Evolutionary conservation across 164 flowering plant species (phyloP).

Genomic region (Paratinospora sagittata): DNA sequence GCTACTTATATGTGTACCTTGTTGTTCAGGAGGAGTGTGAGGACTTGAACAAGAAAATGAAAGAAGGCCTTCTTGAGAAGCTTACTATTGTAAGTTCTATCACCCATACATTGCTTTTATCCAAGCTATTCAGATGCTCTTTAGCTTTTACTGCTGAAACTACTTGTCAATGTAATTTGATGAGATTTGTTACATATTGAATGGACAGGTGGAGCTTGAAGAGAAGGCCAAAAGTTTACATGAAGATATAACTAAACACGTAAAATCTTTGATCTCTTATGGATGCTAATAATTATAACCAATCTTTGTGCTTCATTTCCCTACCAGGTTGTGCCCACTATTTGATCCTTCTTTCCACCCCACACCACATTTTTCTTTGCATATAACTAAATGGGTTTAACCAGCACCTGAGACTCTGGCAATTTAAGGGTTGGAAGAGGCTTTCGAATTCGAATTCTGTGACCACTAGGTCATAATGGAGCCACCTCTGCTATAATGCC

Average conservation of each 20-base stretch:
- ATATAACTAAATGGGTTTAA: no score
- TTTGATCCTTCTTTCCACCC: no score
- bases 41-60: slow-evolving; percentile 50
- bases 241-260: slow-evolving; percentile 51
- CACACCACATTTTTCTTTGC: no score
- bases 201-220: slow-evolving; percentile 46
- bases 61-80: slow-evolving; percentile 48
- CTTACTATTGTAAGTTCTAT: slow-evolving; percentile 55
- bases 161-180: not conserved
- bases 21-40: slow-evolving; percentile 71
- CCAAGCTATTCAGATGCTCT: not conserved
- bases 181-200: not conserved
- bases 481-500: no score
- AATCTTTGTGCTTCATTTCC: not conserved
- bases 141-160: not conserved
- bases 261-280: slow-evolving; percentile 13
- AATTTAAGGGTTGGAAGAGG: no score
- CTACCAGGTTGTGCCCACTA: no score
- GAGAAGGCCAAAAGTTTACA: slow-evolving; percentile 44
- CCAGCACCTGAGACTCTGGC: no score
- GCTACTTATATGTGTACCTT: not conserved
- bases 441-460: no score
- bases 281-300: not conserved
- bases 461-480: no score
- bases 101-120: not conserved